Percentiles rank a stretch among this genome's conserved stretches.
Evolutionary conservation across 2,329 filamentous ascomycete species (phyloP).

Genomic region (Hypoxylon sp.): DNA sequence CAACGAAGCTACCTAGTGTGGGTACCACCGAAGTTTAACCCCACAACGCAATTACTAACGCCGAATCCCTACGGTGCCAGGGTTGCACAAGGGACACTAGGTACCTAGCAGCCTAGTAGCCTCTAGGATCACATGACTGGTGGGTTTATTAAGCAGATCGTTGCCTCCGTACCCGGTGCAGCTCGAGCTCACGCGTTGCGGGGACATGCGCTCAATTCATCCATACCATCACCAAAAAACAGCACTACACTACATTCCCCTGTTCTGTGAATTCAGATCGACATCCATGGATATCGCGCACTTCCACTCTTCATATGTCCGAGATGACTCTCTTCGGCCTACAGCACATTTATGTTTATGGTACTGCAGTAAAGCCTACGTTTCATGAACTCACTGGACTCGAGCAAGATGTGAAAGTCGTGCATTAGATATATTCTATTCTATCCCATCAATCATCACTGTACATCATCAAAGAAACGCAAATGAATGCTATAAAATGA

Average conservation of each 20-base stretch:
- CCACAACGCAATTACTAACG: not conserved
- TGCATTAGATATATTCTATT: constrained; percentile 16
- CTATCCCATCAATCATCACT: constrained; percentile 2
- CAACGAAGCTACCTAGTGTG: constrained; percentile 28
- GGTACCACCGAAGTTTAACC: constrained; percentile 33
- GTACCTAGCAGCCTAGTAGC: too few relatives aligned
- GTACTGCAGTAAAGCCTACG: not conserved
- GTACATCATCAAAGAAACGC: constrained; percentile 14
- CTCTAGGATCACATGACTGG: constrained; percentile 1
- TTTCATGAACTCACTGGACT: not conserved
- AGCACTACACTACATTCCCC: too few relatives aligned
- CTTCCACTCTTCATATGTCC: not conserved
- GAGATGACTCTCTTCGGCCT: not conserved
- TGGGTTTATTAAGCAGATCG: not conserved
- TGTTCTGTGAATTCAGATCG: not conserved
- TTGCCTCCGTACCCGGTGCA: not conserved
- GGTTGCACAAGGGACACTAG: too few relatives aligned
- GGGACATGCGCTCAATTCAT: not conserved
- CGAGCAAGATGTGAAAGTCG: constrained; percentile 11
- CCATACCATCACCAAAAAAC: not conserved
- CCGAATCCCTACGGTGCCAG: not conserved
- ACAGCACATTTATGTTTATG: not conserved
- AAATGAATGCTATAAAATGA: constrained; percentile 22
- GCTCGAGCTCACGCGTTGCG: not conserved
- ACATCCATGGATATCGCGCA: too few relatives aligned